Conservation (phyloP, 306 rosid genomes). For the barrel medic (Medicago truncatula) region MtrunA17r5.0-ANR NC_053048.1:37734501-37735000, state of each 20-base stretch:
- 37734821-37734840: too few relatives aligned
- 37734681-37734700: too few relatives aligned
- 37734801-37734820: too few relatives aligned
- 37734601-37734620: background rate
- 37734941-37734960: too few relatives aligned
- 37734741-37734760: too few relatives aligned
- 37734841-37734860: too few relatives aligned
- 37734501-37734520: background rate
- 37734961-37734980: too few relatives aligned
- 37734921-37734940: too few relatives aligned
- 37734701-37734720: background rate
- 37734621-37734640: conserved; percentile 1
- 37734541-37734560: conserved; percentile 1
- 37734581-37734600: background rate
- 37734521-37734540: conserved; percentile 15
- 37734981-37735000: too few relatives aligned
- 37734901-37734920: too few relatives aligned
- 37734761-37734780: too few relatives aligned
- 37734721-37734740: background rate
- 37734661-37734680: background rate
- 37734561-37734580: background rate
- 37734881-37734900: background rate
- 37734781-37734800: too few relatives aligned
- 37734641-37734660: background rate
- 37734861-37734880: background rate